Evolutionary conservation across 2,329 filamentous ascomycete genomes (phyloP).

Genomic region (Colletotrichum gloeosporioides): DNA sequence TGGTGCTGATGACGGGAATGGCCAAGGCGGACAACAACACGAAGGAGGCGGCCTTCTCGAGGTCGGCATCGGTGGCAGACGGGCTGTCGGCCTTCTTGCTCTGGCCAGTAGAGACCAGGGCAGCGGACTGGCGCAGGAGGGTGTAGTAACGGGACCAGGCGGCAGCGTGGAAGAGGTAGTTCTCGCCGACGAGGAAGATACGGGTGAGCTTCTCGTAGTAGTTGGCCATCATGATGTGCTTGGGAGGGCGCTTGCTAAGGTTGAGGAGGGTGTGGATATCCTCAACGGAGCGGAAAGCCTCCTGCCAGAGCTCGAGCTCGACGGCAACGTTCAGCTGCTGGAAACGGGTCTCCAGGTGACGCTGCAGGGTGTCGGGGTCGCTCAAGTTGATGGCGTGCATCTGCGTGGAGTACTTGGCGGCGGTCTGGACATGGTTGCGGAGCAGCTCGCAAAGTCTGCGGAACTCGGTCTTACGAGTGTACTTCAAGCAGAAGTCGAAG

Average conservation of each 20-base stretch:
- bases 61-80: conserved; percentile 83
- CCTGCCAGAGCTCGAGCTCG: conserved; percentile 97
- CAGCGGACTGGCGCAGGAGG: conserved; percentile 88
- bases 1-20: conserved; percentile 99
- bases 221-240: conserved; percentile 99
- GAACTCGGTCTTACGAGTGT: conserved; percentile 99
- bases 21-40: conserved; percentile 93
- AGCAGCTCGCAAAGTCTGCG: conserved; percentile 97
- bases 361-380: conserved; percentile 95
- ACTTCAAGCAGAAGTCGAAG: conserved; percentile 98
- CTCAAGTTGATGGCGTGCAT: conserved; percentile 99
- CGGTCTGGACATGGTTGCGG: conserved; percentile 98
- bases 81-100: conserved; percentile 95
- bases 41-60: conserved; percentile 94
- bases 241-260: conserved; percentile 95
- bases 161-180: conserved; percentile 98
- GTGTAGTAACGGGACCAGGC: conserved; percentile 98
- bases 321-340: conserved; percentile 98
- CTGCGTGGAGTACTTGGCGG: conserved; percentile 97
- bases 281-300: conserved; percentile 98
- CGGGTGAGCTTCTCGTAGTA: conserved; percentile 99
- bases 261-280: conserved; percentile 98
- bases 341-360: conserved; percentile 96
- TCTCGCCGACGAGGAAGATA: conserved; percentile 98
- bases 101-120: conserved; percentile 81